Conservation (phyloP, 164 flowering plant species). For the Tetracentron sinense region DNA sequence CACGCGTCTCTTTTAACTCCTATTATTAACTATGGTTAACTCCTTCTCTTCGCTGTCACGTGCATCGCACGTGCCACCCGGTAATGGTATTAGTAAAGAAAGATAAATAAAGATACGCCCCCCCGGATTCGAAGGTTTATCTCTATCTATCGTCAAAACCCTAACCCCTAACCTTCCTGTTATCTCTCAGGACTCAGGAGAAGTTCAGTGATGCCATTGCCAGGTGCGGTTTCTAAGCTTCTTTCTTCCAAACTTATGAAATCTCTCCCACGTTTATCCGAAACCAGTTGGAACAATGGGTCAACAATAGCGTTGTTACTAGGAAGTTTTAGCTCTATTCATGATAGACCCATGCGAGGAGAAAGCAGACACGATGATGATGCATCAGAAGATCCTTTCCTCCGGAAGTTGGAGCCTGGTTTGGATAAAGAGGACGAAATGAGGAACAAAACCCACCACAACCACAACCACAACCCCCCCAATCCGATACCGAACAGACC, state of each 20-base stretch:
- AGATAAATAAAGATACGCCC: too few relatives aligned
- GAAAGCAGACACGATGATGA: background rate
- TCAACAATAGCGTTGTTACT: background rate
- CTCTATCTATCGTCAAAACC: background rate
- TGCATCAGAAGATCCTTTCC: background rate
- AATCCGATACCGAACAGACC: conserved; percentile 49
- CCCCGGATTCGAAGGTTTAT: background rate
- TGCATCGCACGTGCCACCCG: too few relatives aligned
- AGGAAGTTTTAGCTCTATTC: conserved; percentile 25
- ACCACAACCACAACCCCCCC: conserved; percentile 26
- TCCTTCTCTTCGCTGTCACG: too few relatives aligned
- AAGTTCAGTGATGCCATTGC: conserved; percentile 7
- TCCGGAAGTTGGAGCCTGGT: background rate
- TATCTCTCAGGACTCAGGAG: background rate
- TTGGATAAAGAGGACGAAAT: conserved; percentile 4
- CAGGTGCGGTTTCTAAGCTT: conserved; percentile 11
- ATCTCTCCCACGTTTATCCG: conserved; percentile 2
- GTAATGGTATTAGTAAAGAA: too few relatives aligned
- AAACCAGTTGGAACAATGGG: background rate
- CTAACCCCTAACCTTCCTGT: background rate
- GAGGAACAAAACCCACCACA: conserved; percentile 4
- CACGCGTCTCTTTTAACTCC: too few relatives aligned
- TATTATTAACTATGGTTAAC: too few relatives aligned
- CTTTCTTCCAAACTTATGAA: conserved; percentile 5
- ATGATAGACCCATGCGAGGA: conserved; percentile 14